Evolutionary conservation across 1,139 yeast genomes (phyloP).

Genomic region (Lodderomyces jiufengensis): DNA sequence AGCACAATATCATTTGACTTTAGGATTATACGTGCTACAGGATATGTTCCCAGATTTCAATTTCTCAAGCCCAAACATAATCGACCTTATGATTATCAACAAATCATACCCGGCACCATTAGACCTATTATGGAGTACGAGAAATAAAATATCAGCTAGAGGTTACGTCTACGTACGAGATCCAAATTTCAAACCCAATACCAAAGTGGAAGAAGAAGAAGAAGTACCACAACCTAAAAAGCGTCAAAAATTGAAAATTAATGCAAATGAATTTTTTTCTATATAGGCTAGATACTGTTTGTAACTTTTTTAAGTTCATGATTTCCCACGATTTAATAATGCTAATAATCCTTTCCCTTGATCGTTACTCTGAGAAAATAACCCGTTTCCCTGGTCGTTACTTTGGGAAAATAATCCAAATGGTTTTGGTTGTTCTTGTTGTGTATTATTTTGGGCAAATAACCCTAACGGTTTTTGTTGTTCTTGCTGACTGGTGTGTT

Average conservation of each 20-base stretch:
- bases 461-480: neutral
- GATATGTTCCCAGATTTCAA: too few species aligned
- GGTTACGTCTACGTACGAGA: too few species aligned
- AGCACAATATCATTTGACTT: too few species aligned
- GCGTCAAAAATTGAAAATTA: slow-evolving; percentile 11
- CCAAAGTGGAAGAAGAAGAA: too few species aligned
- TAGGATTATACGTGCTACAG: too few species aligned
- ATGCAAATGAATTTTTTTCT: slow-evolving; percentile 17
- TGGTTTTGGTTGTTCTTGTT: too few species aligned
- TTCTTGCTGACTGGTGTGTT: neutral
- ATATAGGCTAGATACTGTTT: slow-evolving; percentile 8
- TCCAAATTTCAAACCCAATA: too few species aligned
- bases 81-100: slow-evolving; percentile 2
- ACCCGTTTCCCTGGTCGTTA: too few species aligned
- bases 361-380: slow-evolving; percentile 7
- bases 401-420: neutral
- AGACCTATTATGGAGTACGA: slow-evolving; percentile 4
- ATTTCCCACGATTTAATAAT: slow-evolving; percentile 16
- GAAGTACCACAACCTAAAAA: slow-evolving; percentile 5
- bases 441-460: too few species aligned
- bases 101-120: neutral
- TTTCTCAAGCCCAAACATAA: neutral
- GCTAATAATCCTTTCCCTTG: slow-evolving; percentile 18
- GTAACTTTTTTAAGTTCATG: neutral
- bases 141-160: slow-evolving; percentile 3